Base-by-base conservation (phyloP, 1,139 yeast species). In the Pichia sp. region DNA sequence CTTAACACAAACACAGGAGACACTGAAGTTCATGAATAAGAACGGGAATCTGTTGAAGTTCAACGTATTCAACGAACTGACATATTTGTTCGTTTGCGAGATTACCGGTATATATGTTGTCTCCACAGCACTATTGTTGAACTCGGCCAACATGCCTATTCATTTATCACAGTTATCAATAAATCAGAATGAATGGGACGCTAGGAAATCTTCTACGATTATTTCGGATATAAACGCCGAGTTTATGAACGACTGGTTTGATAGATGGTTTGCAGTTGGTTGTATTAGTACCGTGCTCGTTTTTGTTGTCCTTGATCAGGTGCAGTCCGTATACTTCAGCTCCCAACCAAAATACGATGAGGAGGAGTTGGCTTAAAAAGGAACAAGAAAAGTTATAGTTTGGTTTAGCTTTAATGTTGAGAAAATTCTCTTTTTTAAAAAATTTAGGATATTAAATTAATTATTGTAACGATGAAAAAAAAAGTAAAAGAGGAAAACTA, bases 201-300 rank as follows among this genome's bases (percentile, higher is more conserved):
- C 26, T 11, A 40, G 31, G 26, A 49, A 72, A 76, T 15, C 19
- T 7, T 16, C 19, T 3, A 36, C 16, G 19, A 19, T 31, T 10
- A 45, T 47, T 38, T 51, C 49, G 8, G 76, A 77, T 4, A 62
- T 77, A 53, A 85, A 83, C 59, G 82, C 82, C 19, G 72, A 76
- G 43, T 78, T 85, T 55, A 83, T 90, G 38, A 96, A 90, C 65
- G 73, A 77, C 38, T 86, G 95, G 90, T 90, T 88, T 65, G 96
- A 90, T 64, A 76, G 83, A 59, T 80, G 88, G 34, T 89, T 84
- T 71, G 81, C 84, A 11, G 55, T 79, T 5, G 75, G 87, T 4
- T 80, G 86, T 57, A 64, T 81, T 1, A 62, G 75, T 2, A 82
- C 92, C 0, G 68, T 79, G 2, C 60, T 79, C 1, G 80, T 54